Percentiles rank a stretch among this genome's conserved stretches.
phyloP scores from a whole-genome alignment of 352 stramenopile genomes.

The Pythium dissotocum region DNA sequence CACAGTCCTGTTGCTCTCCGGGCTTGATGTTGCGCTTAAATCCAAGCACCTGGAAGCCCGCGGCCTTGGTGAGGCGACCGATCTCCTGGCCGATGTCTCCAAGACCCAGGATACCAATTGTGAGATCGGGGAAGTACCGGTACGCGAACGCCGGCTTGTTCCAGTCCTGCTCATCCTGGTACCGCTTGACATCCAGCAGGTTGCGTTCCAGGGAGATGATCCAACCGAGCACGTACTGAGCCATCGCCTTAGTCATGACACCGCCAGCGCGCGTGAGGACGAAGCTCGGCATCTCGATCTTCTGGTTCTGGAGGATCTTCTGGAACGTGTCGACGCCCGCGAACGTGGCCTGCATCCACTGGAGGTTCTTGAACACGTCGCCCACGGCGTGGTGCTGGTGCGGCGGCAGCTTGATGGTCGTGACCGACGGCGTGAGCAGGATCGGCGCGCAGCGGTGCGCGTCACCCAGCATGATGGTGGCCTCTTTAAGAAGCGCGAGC shows the following conservation, averaged over 20 bases:
- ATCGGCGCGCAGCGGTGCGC: conserved; percentile 44
- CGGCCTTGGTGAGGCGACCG: conserved; percentile 45
- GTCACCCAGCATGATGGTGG: conserved; percentile 51
- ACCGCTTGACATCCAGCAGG: conserved; percentile 46
- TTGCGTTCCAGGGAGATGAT: conserved; percentile 64
- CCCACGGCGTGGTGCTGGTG: conserved; percentile 24
- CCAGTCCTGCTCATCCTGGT: conserved; percentile 45
- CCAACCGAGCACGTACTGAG: conserved; percentile 73
- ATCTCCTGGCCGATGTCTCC: conserved; percentile 66
- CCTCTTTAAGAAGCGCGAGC: conserved; percentile 38
- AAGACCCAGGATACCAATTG: conserved; percentile 58
- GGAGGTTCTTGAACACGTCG: conserved; percentile 39
- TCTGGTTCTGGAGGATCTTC: conserved; percentile 27
- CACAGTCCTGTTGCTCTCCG: conserved; percentile 27
- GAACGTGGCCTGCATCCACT: conserved; percentile 69
- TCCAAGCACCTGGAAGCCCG: conserved; percentile 59
- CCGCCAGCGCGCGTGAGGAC: conserved; percentile 58
- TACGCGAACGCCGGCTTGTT: conserved; percentile 40
- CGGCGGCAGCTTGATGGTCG: conserved; percentile 14
- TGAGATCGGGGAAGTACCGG: conserved; percentile 48
- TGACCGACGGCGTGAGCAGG: conserved; percentile 33
- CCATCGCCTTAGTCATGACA: conserved; percentile 55
- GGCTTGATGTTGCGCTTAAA: conserved; percentile 61
- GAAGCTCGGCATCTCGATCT: conserved; percentile 32
- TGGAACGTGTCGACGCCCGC: conserved; percentile 60